Conservation (phyloP, 106 monocot species). For the Acorus gramineus region DNA sequence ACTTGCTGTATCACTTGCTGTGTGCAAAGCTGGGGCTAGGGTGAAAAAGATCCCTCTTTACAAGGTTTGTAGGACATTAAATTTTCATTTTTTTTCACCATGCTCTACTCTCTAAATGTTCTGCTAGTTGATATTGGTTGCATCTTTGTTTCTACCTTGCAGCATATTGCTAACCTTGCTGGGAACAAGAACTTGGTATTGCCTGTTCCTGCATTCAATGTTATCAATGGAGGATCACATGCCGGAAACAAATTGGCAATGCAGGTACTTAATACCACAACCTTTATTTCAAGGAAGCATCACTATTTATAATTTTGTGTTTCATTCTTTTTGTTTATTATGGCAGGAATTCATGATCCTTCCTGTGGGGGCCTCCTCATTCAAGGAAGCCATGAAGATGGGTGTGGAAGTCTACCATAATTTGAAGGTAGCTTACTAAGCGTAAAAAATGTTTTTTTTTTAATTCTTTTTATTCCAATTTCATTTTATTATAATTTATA, state of each 20-base stretch:
- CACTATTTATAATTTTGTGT: too few species aligned
- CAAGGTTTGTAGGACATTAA: neutral
- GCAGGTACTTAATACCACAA: neutral
- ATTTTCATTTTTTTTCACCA: neutral
- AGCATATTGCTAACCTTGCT: neutral
- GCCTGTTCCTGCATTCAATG: neutral
- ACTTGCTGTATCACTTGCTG: constrained; percentile 7
- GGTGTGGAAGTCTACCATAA: neutral
- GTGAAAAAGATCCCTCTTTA: neutral
- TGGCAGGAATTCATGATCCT: neutral
- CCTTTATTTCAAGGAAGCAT: too few species aligned
- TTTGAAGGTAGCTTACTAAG: too few species aligned
- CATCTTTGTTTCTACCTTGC: neutral
- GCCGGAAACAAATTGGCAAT: neutral
- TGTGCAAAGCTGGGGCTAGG: neutral
- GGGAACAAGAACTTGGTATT: neutral
- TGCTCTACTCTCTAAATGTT: neutral
- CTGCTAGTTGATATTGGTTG: too few species aligned
- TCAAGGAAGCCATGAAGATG: neutral
- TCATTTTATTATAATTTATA: too few species aligned
- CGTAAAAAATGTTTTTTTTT: too few species aligned
- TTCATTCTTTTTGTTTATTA: too few species aligned
- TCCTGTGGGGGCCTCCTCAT: neutral
- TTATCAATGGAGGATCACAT: neutral
- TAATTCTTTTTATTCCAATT: too few species aligned